Evolutionary conservation across 371 early-diverging fungal genomes (phyloP).

Genomic region (Umbelopsis sp.): DNA sequence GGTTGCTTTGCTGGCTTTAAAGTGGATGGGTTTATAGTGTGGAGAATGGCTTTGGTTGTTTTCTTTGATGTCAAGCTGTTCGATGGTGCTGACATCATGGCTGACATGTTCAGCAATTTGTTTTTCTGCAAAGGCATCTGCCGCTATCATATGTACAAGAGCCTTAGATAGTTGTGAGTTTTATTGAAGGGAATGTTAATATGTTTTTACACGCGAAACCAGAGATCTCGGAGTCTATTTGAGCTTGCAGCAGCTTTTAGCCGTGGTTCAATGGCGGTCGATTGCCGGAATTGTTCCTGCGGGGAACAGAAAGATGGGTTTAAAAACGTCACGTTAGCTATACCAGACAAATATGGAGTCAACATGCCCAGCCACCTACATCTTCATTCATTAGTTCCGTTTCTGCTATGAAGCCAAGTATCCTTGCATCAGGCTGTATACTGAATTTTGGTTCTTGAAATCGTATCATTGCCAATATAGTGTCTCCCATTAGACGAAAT

Average conservation of each 20-base stretch:
- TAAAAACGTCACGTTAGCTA: not conserved
- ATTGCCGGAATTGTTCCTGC: slow-evolving; percentile 44
- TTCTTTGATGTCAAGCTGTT: not conserved
- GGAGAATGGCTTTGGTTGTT: not conserved
- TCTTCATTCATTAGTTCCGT: slow-evolving; percentile 49
- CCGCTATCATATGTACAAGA: slow-evolving; percentile 16
- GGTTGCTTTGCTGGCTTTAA: not conserved
- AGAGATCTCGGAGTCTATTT: slow-evolving; percentile 33
- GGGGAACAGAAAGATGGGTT: not conserved
- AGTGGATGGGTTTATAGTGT: not conserved
- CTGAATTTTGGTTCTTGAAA: slow-evolving; percentile 47
- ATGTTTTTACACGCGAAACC: slow-evolving; percentile 25
- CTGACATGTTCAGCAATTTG: not conserved
- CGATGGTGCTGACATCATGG: not conserved
- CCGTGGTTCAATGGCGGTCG: slow-evolving; percentile 39
- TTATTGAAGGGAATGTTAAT: slow-evolving; percentile 1
- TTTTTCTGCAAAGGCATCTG: not conserved
- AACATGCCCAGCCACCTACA: slow-evolving; percentile 24
- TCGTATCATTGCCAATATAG: slow-evolving; percentile 50
- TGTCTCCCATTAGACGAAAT: slow-evolving; percentile 61
- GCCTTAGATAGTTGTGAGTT: slow-evolving; percentile 8
- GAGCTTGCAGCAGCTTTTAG: slow-evolving; percentile 26
- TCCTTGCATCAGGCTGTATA: slow-evolving; percentile 38
- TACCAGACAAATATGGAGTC: not conserved
- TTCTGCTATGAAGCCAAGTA: slow-evolving; percentile 45